phyloP scores from a whole-genome alignment of 768 basidiomycete genomes.

The Daedalea quercina region DNA sequence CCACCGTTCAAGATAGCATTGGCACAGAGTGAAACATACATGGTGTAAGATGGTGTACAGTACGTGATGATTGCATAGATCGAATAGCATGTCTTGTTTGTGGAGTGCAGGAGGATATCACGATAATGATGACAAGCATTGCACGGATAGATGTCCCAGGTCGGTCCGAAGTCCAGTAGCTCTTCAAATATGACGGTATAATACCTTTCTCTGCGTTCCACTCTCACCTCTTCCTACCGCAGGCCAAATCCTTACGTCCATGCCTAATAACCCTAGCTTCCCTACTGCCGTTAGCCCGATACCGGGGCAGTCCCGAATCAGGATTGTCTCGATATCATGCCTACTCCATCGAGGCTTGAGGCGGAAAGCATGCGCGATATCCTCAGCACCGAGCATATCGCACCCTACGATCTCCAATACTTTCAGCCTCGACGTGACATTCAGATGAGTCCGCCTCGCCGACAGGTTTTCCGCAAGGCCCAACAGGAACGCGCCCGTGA shows the following conservation, averaged over 20 bases:
- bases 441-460: conserved; percentile 6
- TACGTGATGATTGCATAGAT: neutral
- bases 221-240: neutral
- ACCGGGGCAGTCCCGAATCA: conserved; percentile 12
- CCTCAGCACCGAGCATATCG: conserved; percentile 12
- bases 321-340: conserved; percentile 6
- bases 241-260: conserved; percentile 11
- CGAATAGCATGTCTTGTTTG: neutral
- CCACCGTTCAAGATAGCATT: neutral
- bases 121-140: neutral
- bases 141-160: neutral
- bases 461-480: conserved; percentile 10
- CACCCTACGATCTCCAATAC: conserved; percentile 11
- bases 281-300: conserved; percentile 13
- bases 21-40: neutral
- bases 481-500: conserved; percentile 15
- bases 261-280: conserved; percentile 8
- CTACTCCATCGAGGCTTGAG: conserved; percentile 2
- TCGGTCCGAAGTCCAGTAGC: neutral
- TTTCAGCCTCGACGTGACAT: conserved; percentile 4
- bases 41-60: neutral
- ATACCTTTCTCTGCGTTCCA: neutral
- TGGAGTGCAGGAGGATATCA: neutral
- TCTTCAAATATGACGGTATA: neutral
- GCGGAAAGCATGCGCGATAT: conserved; percentile 8